Evolutionary conservation across 148 eudicot species (phyloP).

Genomic region (Diospyros lotus): DNA sequence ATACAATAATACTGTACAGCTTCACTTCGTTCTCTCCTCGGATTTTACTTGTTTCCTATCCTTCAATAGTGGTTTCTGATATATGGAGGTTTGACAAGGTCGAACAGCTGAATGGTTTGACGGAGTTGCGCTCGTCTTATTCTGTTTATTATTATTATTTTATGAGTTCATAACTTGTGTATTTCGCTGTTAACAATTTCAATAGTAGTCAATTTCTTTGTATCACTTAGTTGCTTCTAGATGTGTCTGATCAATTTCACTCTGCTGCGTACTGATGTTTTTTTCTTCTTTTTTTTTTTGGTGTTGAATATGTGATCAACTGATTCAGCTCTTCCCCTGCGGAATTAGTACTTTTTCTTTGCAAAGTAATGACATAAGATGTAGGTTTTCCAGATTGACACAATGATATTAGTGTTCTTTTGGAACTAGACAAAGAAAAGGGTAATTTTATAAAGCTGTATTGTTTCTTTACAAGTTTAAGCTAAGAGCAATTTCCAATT

Average conservation of each 20-base stretch:
- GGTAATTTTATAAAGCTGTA: neutral
- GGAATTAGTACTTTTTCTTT: neutral
- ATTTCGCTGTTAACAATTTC: neutral
- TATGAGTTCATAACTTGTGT: neutral
- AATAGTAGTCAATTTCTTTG: neutral
- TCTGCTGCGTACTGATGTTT: neutral
- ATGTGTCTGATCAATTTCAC: neutral
- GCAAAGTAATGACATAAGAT: neutral
- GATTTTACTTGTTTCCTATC: neutral
- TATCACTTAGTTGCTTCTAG: neutral
- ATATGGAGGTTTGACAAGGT: neutral
- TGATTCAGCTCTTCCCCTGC: neutral
- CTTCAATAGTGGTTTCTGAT: neutral
- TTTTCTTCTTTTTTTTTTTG: neutral
- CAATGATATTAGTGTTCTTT: neutral
- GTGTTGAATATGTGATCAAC: neutral
- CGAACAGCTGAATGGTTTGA: slow-evolving; percentile 3
- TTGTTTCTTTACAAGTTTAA: too few relatives aligned
- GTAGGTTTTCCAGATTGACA: neutral
- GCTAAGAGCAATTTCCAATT: neutral
- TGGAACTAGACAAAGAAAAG: neutral
- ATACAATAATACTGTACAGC: neutral
- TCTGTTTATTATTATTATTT: neutral
- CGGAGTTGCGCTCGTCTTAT: neutral
- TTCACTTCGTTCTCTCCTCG: slow-evolving; percentile 7